Evolutionary conservation across 768 basidiomycete genomes (phyloP).

Genomic region (Amanita fuliginea): DNA sequence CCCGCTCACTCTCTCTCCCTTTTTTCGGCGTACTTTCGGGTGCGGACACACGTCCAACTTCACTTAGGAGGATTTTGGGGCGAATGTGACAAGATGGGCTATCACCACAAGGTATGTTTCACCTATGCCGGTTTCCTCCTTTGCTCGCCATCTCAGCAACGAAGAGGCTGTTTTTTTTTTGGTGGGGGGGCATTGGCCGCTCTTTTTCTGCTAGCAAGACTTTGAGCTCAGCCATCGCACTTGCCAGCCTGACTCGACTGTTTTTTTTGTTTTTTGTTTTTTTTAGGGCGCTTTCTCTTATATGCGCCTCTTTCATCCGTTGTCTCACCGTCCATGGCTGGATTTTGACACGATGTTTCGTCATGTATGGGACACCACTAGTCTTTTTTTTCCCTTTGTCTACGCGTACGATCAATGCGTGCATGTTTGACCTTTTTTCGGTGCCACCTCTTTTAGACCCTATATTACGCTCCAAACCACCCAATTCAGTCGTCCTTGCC

Average conservation of each 20-base stretch:
- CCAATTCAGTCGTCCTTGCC: constrained; percentile 8
- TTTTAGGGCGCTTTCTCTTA: background rate
- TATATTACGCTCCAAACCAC: background rate
- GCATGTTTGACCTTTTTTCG: background rate
- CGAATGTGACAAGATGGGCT: constrained; percentile 3
- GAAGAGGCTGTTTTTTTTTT: background rate
- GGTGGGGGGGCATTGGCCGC: background rate
- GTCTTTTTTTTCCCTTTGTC: background rate
- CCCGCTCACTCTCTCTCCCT: background rate
- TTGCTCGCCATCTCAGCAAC: background rate
- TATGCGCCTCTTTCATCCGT: background rate
- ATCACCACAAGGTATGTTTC: constrained; percentile 5
- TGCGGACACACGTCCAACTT: background rate
- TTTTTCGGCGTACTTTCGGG: background rate
- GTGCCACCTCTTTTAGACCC: background rate
- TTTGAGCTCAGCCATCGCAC: background rate
- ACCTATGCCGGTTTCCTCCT: background rate
- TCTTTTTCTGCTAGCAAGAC: background rate
- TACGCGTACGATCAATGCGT: background rate
- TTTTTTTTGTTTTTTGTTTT: background rate
- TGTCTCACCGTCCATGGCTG: background rate
- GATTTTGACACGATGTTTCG: background rate
- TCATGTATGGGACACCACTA: background rate
- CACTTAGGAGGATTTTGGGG: background rate
- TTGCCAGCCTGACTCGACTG: background rate